phyloP scores from a whole-genome alignment of 306 rosid genomes.

The Abrus pulchellus region DNA sequence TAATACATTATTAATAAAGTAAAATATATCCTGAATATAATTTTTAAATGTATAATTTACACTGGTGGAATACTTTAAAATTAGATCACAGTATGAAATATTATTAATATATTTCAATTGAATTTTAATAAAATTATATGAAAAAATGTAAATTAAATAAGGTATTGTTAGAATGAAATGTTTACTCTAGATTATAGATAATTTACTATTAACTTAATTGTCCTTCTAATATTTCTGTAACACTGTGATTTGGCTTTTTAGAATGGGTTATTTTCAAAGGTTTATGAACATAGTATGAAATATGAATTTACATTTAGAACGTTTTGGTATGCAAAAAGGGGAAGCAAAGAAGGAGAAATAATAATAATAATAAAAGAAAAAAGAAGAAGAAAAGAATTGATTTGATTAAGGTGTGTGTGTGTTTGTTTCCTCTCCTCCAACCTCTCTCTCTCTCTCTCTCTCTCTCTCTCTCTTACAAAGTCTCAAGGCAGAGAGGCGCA shows the following conservation, averaged over 20 bases:
- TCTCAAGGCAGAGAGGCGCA: constrained; percentile 40
- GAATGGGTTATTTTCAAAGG: background rate
- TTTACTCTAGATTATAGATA: too few species aligned
- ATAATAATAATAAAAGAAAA: background rate
- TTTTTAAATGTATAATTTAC: too few species aligned
- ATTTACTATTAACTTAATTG: too few species aligned
- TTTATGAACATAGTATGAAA: background rate
- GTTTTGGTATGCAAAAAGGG: background rate
- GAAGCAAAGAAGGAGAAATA: background rate
- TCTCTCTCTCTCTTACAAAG: constrained; percentile 26
- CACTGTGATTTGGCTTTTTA: background rate
- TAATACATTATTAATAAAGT: too few species aligned
- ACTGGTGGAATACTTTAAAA: too few species aligned
- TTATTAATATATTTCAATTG: too few species aligned
- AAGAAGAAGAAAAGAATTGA: background rate
- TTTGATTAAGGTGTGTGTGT: constrained; percentile 36
- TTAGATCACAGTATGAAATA: too few species aligned
- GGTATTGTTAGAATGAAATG: too few species aligned
- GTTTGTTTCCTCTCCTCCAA: constrained; percentile 48
- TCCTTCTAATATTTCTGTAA: too few species aligned
- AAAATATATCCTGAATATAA: too few species aligned
- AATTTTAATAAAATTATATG: too few species aligned
- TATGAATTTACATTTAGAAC: background rate
- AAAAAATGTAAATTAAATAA: too few species aligned
- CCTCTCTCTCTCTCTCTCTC: constrained; percentile 29